A percentile compares a stretch with the other conserved stretches of the same genome.
These are phyloP conservation scores for Neurospora tetraspora DNA, from an alignment of 495 filamentous ascomycete genomes.

Conservation along the genomic window DNA sequence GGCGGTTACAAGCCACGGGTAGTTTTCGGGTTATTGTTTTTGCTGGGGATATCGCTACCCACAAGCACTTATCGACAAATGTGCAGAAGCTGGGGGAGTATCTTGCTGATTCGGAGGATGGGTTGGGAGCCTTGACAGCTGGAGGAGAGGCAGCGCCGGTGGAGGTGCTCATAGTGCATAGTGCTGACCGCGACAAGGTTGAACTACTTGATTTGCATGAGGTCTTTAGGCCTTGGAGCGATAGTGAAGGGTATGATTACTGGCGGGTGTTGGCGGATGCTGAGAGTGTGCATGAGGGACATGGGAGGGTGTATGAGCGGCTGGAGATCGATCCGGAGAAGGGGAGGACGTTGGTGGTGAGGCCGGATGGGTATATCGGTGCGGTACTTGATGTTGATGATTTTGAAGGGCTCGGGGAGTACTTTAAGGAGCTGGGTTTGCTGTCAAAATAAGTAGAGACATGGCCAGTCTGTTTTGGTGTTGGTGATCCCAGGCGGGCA, in stretches of 20 bases:
- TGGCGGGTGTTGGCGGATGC: constrained; percentile 55
- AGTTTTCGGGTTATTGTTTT: constrained; percentile 10
- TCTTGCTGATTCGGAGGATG: background rate
- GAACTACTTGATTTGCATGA: constrained; percentile 45
- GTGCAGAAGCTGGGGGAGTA: constrained; percentile 2
- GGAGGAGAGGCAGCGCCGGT: background rate
- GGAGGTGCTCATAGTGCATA: constrained; percentile 52
- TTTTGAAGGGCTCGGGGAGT: constrained; percentile 4
- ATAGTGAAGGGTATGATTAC: constrained; percentile 51
- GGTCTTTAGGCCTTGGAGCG: constrained; percentile 45
- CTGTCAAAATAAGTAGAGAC: background rate
- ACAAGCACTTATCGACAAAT: background rate
- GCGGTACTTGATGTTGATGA: constrained; percentile 39
- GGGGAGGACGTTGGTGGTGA: constrained; percentile 44
- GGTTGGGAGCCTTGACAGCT: constrained; percentile 2
- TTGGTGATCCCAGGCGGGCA: background rate
- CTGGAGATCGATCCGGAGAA: constrained; percentile 47
- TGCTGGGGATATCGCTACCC: constrained; percentile 5
- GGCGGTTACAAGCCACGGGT: constrained; percentile 4
- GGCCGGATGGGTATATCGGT: constrained; percentile 57
- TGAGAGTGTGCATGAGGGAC: constrained; percentile 43
- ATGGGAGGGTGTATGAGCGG: constrained; percentile 50
- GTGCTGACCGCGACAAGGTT: constrained; percentile 33
- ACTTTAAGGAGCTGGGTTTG: constrained; percentile 11
- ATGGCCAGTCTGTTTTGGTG: too few relatives aligned